These are phyloP conservation scores for Neurospora sp. DNA, from an alignment of 495 filamentous ascomycete genomes.

Conservation along the genomic window DNA sequence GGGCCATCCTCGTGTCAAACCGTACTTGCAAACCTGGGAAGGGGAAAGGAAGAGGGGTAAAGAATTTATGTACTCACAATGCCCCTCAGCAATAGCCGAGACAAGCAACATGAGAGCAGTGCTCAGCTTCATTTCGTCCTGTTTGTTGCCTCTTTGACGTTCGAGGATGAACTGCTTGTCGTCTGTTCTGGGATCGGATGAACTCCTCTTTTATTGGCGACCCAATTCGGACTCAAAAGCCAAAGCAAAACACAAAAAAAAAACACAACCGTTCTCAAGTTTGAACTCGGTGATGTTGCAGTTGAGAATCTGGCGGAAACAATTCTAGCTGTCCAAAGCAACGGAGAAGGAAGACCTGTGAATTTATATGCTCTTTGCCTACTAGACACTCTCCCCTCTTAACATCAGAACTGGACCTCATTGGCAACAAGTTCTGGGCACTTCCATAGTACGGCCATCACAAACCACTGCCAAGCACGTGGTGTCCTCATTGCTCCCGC, in stretches of 20 bases:
- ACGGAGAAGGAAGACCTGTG: not conserved
- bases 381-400: too few relatives aligned
- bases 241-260: not conserved
- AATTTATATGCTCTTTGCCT: not conserved
- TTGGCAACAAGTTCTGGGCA: too few relatives aligned
- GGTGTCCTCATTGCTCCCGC: too few relatives aligned
- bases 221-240: not conserved
- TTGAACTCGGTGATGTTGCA: not conserved
- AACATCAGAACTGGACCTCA: too few relatives aligned
- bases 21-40: not conserved
- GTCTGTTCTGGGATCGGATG: not conserved
- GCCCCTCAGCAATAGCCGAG: constrained; percentile 27
- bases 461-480: too few relatives aligned
- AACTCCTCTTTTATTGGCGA: not conserved
- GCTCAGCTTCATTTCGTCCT: constrained; percentile 27
- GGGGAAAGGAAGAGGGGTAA: not conserved
- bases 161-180: not conserved
- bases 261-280: too few relatives aligned
- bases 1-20: not conserved
- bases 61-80: constrained; percentile 24
- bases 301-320: not conserved
- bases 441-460: too few relatives aligned
- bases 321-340: not conserved
- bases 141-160: not conserved
- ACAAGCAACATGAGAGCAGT: constrained; percentile 23